Evolutionary conservation across 148 eudicot species (phyloP), one percentile per base, ranked within the genome.

Genomic region (Chenopodium formosanum): DNA sequence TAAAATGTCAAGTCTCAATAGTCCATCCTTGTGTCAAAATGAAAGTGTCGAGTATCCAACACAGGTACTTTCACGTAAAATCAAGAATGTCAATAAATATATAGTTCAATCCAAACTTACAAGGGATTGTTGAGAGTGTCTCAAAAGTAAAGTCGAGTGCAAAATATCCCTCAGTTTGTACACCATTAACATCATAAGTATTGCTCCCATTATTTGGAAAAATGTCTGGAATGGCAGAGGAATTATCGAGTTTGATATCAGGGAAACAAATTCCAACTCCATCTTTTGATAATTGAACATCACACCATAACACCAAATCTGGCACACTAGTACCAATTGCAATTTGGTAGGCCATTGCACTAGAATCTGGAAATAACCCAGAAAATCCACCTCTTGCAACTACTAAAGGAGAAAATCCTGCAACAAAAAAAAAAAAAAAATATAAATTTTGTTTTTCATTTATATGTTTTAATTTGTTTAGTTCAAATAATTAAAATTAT

Each of bases 321-420:
- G 79, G 23, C n/a, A 81, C 83, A 75, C 84, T 2, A 80, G 90
- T 88, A 16, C 11, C 1, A 65, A 76, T 70, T 23, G 93, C 95
- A 4, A 89, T 17, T 4, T 31, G 14, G 69, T 92, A 96, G 29
- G 98, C 94, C 79, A 0, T 0, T 1, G 3, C 1, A 82, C 98
- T 94, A 1, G 98, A 94, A 83, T 91, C 95, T 7, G 98, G 93
- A 87, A 94, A 88, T 17, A 93, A 13, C 73, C 98, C 98, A 32
- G 98, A 94, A 82, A 87, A 86, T 44, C 98, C 98, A 83, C 98
- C 98, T 67, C 88, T 89, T 60, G 98, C 98, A 31, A 93, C 78
- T 25, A 94, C 97, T 47, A 89, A 72, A 17, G 98, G 98, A 17
- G 88, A 78, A 78, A 82, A 79, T 70, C 97, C 98, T 94, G 91